Conservation (phyloP, 139 green algal genomes). For the Eudorina sp. region DNA sequence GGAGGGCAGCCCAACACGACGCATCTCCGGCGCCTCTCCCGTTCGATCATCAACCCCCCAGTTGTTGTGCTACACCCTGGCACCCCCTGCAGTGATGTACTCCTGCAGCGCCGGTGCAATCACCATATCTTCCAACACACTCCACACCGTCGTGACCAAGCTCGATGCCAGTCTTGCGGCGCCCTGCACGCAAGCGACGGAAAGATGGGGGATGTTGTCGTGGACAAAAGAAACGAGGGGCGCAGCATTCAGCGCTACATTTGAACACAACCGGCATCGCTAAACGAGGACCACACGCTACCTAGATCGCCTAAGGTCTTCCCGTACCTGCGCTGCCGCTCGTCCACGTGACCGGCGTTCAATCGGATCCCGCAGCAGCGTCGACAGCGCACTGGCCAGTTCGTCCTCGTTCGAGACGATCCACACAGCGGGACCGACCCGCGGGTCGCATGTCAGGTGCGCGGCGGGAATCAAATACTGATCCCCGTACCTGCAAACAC, state of each 20-base stretch:
- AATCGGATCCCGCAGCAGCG: constrained; percentile 66
- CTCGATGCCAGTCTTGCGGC: constrained; percentile 73
- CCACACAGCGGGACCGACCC: constrained; percentile 71
- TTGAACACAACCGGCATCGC: neutral
- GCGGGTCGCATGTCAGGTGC: constrained; percentile 58
- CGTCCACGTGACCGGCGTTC: constrained; percentile 67
- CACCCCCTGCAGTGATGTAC: constrained; percentile 22
- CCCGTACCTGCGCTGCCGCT: constrained; percentile 62
- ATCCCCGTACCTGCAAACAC: constrained; percentile 44
- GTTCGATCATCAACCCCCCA: too few relatives aligned
- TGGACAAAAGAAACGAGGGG: neutral
- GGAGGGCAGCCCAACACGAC: too few relatives aligned
- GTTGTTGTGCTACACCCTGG: too few relatives aligned
- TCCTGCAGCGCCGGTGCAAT: constrained; percentile 66
- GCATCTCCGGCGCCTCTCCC: too few relatives aligned
- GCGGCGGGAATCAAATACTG: constrained; percentile 69
- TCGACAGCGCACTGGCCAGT: constrained; percentile 58
- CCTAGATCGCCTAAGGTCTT: neutral
- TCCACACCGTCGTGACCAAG: constrained; percentile 75
- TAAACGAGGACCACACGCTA: neutral
- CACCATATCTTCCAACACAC: constrained; percentile 68
- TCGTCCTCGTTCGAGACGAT: constrained; percentile 51
- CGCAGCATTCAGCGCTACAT: neutral
- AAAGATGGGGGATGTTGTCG: neutral
- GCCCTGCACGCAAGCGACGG: constrained; percentile 45